These are phyloP conservation scores for Nothopassalora personata DNA, from an alignment of 2,329 filamentous ascomycete species.

Conservation along the genomic window DNA sequence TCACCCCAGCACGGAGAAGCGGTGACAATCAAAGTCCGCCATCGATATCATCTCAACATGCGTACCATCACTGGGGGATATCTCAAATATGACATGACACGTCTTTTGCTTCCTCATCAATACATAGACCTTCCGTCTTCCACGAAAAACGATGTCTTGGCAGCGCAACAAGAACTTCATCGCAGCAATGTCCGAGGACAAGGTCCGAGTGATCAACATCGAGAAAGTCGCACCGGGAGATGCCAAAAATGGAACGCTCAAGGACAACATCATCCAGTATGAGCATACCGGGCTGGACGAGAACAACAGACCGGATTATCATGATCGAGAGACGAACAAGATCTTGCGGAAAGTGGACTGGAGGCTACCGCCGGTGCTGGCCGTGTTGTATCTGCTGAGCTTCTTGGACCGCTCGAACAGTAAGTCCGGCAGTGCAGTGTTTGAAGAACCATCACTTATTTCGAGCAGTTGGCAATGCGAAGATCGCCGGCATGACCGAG, in stretches of 20 bases:
- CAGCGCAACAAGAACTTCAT: background rate
- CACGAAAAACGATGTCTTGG: background rate
- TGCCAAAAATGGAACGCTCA: background rate
- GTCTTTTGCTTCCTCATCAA: background rate
- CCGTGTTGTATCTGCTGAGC: constrained; percentile 45
- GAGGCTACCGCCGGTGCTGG: constrained; percentile 22
- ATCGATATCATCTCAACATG: background rate
- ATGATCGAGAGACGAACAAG: constrained; percentile 30
- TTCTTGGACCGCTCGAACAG: constrained; percentile 29
- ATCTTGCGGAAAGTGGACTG: constrained; percentile 47
- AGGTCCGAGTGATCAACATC: background rate
- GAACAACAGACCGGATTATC: constrained; percentile 12
- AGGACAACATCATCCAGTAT: background rate
- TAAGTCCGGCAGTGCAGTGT: constrained; percentile 1
- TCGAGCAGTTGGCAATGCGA: constrained; percentile 33
- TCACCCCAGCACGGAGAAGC: background rate
- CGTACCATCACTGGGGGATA: background rate
- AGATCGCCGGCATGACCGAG: constrained; percentile 24
- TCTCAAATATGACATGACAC: background rate
- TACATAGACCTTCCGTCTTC: background rate
- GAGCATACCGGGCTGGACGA: constrained; percentile 15
- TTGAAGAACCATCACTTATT: constrained; percentile 1
- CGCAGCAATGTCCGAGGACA: background rate
- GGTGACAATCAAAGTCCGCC: background rate
- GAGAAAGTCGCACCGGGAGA: background rate